Evolutionary conservation across 2,329 filamentous ascomycete genomes (phyloP), one percentile per base, ranked within the genome.

Genomic region (Cordyceps farinosa): DNA sequence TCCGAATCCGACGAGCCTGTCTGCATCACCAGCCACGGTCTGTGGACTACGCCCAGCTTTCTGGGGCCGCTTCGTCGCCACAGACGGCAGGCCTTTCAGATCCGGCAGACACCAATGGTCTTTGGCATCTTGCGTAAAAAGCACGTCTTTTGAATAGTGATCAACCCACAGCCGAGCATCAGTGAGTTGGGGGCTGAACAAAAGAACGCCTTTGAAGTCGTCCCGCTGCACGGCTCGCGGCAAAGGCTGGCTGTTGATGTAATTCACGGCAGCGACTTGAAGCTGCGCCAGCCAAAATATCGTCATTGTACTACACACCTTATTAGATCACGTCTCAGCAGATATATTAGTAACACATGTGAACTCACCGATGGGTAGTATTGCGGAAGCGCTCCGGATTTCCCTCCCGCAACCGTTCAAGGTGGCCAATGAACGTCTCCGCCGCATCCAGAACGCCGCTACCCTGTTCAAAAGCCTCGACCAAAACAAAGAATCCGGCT

Each of bases 271-370:
- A 1, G 74, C 71, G 3, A 71, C 58, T 17, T 73, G 71, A 0
- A 76, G 70, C n/a, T 73, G 72, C 27, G 73, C 66, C 3, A 76
- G 67, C 71, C 74, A 76, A 53, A 76, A 76, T 3, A 71, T 64
- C 0, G 75, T 75, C 70, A 76, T 72, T 1, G 71, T 73, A 3
- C 71, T 73, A 2, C 7, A 3, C 11, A 27, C 2, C 0, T 2
- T 34, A n/a, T 34, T 29, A 30, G 44, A 32, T 2, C 9, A 8
- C 34, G 9, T 13, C 29, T 9, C 3, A 15, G 9, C n/a, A 9
- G 34, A 5, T 29, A 4, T 15, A 17, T 10, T n/a, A 11, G 38
- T 8, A 42, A 7, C 27, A 2, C 29, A 64, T 69, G 32, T 67
- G 0, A 7, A 13, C 57, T 36, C 8, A 69, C 71, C 66, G 69